These are phyloP conservation scores for Colletotrichum somersetense DNA, from an alignment of 2,329 filamentous ascomycete species.

Conservation along the genomic window DNA sequence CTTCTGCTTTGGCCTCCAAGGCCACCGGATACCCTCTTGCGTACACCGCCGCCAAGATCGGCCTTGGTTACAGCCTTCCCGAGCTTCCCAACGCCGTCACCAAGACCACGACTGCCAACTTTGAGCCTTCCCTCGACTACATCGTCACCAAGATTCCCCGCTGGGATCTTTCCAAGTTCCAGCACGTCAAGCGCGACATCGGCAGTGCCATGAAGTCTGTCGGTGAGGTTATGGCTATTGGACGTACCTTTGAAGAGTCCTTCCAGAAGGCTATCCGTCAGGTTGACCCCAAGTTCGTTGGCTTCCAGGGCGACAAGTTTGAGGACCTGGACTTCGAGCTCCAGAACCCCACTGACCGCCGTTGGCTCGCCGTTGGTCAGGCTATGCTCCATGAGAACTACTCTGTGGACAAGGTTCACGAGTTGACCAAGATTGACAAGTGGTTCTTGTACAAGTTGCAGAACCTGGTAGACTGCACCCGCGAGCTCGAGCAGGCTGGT, in stretches of 20 bases:
- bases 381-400: conserved; percentile 98
- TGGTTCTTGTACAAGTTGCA: conserved; percentile 99
- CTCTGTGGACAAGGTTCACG: conserved; percentile 90
- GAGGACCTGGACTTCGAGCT: conserved; percentile 92
- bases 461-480: conserved; percentile 93
- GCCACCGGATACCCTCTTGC: conserved; percentile 97
- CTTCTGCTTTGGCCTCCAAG: conserved; percentile 96
- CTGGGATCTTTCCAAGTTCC: conserved; percentile 99
- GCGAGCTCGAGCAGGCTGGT: conserved; percentile 86
- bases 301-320: conserved; percentile 96
- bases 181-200: conserved; percentile 97
- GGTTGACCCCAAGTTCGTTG: conserved; percentile 91
- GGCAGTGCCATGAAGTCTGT: conserved; percentile 99
- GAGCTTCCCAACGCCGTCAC: conserved; percentile 98
- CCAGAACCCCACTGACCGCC: conserved; percentile 92
- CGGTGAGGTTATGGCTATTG: conserved; percentile 99
- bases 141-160: conserved; percentile 98
- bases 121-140: conserved; percentile 97
- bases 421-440: conserved; percentile 98
- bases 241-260: conserved; percentile 97
- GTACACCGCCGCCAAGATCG: conserved; percentile 98
- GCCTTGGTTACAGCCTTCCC: conserved; percentile 92
- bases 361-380: conserved; percentile 97
- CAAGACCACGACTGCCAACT: conserved; percentile 98
- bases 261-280: conserved; percentile 99